Conservation (phyloP, 129 eudicot species). For the Flaveria sonorensis region DNA sequence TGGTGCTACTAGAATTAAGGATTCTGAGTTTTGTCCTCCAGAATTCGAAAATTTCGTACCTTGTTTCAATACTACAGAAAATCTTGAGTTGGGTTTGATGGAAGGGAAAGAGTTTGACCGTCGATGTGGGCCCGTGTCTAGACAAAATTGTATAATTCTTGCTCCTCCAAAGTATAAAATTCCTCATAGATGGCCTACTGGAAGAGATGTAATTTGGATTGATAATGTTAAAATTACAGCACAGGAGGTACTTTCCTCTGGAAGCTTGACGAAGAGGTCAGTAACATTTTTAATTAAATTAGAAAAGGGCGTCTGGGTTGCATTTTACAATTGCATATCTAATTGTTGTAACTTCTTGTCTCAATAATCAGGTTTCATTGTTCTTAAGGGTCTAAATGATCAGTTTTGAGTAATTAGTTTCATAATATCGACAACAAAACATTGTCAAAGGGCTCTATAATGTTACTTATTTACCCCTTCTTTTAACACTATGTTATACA, state of each 20-base stretch:
- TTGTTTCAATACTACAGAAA: constrained; percentile 74
- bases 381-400: neutral
- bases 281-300: constrained; percentile 8
- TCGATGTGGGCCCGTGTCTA: constrained; percentile 59
- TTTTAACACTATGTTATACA: neutral
- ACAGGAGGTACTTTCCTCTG: constrained; percentile 94
- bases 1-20: constrained; percentile 63
- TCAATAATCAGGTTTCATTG: neutral
- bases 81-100: constrained; percentile 66
- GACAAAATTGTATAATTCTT: constrained; percentile 71
- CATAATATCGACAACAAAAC: neutral
- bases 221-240: constrained; percentile 90
- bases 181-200: constrained; percentile 98
- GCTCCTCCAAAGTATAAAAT: constrained; percentile 76
- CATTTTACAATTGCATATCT: neutral
- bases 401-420: neutral
- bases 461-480: no score
- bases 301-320: neutral
- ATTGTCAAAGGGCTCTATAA: neutral
- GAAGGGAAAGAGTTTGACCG: constrained; percentile 80
- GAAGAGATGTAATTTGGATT: constrained; percentile 97
- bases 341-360: neutral
- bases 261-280: constrained; percentile 92
- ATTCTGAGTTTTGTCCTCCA: constrained; percentile 63
- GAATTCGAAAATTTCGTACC: constrained; percentile 81